Percentiles rank a stretch among this genome's conserved stretches.
Conservation (phyloP, 139 green algal genomes). For the Auxenochlorella pyrenoidosa region DNA sequence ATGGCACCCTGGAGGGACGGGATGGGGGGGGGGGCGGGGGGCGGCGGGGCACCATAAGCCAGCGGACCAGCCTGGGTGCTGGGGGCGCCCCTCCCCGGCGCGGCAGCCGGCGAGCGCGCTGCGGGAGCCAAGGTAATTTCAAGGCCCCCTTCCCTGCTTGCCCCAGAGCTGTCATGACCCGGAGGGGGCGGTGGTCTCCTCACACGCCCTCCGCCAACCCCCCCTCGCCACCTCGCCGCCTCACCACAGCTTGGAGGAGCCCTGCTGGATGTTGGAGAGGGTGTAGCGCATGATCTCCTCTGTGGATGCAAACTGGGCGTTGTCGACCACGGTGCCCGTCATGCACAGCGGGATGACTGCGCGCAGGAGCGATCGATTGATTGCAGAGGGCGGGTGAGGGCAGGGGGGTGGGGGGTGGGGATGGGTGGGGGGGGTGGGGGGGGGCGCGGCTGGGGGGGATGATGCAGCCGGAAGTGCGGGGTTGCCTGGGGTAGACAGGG, state of each 20-base stretch:
- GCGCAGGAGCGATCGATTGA: neutral
- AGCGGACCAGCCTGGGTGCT: neutral
- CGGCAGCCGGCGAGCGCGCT: no score
- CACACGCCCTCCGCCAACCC: no score
- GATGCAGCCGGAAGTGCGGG: no score
- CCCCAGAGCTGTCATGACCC: no score
- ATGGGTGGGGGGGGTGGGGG: neutral
- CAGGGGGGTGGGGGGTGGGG: neutral
- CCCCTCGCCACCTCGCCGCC: neutral
- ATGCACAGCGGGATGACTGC: slow-evolving; percentile 26
- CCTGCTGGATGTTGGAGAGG: neutral
- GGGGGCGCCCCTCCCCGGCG: no score
- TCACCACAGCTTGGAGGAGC: slow-evolving; percentile 24
- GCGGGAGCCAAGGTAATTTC: no score
- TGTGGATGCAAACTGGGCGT: neutral
- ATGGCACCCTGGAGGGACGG: neutral
- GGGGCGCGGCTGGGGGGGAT: neutral
- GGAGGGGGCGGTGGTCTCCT: no score
- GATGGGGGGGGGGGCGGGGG: neutral
- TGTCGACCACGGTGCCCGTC: neutral
- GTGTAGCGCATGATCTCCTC: slow-evolving; percentile 9
- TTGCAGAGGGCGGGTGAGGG: no score
- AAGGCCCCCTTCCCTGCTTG: no score
- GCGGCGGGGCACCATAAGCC: neutral
- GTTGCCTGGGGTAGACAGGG: no score